These are phyloP conservation scores for Gonium pectorale DNA, from an alignment of 139 green algal genomes.

Conservation along the genomic window DNA sequence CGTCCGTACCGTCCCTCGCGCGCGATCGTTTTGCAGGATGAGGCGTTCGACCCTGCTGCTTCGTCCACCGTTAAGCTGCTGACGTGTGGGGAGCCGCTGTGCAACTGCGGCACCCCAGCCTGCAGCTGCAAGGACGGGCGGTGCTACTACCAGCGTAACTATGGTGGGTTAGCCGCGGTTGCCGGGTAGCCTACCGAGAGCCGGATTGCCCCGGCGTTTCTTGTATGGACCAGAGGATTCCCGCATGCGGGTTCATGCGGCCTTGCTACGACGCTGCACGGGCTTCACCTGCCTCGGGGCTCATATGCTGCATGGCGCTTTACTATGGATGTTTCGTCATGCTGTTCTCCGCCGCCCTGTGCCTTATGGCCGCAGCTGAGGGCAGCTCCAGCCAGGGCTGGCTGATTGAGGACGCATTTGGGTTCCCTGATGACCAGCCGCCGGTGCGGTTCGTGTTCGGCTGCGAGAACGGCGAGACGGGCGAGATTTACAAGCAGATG, in stretches of 20 bases:
- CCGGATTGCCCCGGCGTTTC: too few relatives aligned
- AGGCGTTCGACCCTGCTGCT: constrained; percentile 73
- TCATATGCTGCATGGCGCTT: too few relatives aligned
- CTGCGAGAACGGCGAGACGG: constrained; percentile 90
- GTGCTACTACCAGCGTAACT: constrained; percentile 88
- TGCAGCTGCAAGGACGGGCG: constrained; percentile 71
- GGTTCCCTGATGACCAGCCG: constrained; percentile 54
- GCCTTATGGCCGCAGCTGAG: constrained; percentile 79
- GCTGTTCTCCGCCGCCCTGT: too few relatives aligned
- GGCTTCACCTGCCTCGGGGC: too few relatives aligned
- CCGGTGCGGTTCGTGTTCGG: constrained; percentile 58
- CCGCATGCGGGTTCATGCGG: too few relatives aligned
- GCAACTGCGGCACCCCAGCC: constrained; percentile 77
- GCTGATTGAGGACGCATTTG: constrained; percentile 78
- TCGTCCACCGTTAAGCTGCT: constrained; percentile 73
- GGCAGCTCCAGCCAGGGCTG: constrained; percentile 84
- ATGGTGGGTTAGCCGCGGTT: constrained; percentile 68
- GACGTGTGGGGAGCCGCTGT: constrained; percentile 69
- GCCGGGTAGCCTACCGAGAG: too few relatives aligned
- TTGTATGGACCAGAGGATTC: too few relatives aligned
- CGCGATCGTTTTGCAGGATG: constrained; percentile 60
- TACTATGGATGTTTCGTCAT: too few relatives aligned
- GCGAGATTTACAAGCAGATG: constrained; percentile 90
- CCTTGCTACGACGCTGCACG: too few relatives aligned
- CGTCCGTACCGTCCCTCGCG: too few relatives aligned